Evolutionary conservation across 768 basidiomycete species (phyloP).

Genomic region (Tephrocybe sp.): DNA sequence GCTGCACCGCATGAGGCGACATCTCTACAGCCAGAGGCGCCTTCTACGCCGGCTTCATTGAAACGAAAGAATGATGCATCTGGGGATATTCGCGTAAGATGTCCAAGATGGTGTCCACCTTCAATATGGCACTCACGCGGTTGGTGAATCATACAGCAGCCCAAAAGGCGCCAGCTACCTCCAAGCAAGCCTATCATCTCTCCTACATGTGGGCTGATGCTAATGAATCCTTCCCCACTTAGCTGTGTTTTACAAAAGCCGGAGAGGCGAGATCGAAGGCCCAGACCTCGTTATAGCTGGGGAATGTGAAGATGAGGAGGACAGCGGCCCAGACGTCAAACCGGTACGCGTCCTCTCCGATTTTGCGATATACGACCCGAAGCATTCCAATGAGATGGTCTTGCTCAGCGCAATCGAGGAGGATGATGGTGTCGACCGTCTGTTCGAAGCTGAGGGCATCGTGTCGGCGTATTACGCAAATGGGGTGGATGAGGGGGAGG

Average conservation of each 20-base stretch:
- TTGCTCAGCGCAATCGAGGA: slow-evolving; percentile 47
- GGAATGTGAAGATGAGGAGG: slow-evolving; percentile 31
- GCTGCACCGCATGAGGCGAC: slow-evolving; percentile 2
- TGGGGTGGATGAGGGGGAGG: slow-evolving; percentile 66
- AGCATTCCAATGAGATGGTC: slow-evolving; percentile 42
- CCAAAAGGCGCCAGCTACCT: slow-evolving; percentile 26
- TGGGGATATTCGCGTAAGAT: slow-evolving; percentile 21
- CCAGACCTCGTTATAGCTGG: slow-evolving; percentile 36
- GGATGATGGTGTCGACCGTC: slow-evolving; percentile 36
- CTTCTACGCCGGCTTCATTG: slow-evolving; percentile 1
- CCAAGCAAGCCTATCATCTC: slow-evolving; percentile 13
- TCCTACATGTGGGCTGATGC: background rate
- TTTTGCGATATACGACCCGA: slow-evolving; percentile 63
- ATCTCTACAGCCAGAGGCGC: slow-evolving; percentile 6
- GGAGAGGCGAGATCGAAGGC: slow-evolving; percentile 34
- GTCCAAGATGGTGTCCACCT: background rate
- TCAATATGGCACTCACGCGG: background rate
- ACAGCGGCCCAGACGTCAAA: slow-evolving; percentile 38
- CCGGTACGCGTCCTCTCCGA: slow-evolving; percentile 57
- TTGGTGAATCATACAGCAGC: slow-evolving; percentile 16
- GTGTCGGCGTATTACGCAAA: slow-evolving; percentile 44
- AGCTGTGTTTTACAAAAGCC: slow-evolving; percentile 41
- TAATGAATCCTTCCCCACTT: background rate
- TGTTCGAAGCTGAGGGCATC: slow-evolving; percentile 57
- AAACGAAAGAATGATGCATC: slow-evolving; percentile 22